Evolutionary conservation across 1,284 basidiomycete genomes (phyloP).

Genomic region (Vanrija humicola): DNA sequence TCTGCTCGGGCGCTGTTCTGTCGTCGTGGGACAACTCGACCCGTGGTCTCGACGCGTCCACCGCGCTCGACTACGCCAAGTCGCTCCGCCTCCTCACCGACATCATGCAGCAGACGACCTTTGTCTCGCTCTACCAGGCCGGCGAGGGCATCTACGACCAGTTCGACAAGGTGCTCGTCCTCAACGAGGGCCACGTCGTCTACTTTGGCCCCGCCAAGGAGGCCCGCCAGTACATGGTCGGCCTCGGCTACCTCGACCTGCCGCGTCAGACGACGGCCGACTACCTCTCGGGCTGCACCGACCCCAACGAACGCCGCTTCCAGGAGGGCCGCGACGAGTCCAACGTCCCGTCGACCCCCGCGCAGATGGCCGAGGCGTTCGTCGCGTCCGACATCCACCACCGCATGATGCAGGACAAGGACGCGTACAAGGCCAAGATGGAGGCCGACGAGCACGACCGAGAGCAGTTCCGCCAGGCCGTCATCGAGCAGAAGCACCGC

Average conservation of each 20-base stretch:
- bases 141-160: constrained; percentile 62
- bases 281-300: constrained; percentile 67
- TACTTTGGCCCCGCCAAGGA: constrained; percentile 56
- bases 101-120: constrained; percentile 51
- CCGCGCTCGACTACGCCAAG: constrained; percentile 59
- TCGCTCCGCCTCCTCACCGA: constrained; percentile 57
- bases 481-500: constrained; percentile 70
- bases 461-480: constrained; percentile 70
- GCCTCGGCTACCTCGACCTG: constrained; percentile 52
- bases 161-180: constrained; percentile 66
- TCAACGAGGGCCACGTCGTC: constrained; percentile 54
- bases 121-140: constrained; percentile 57
- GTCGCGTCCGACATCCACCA: constrained; percentile 55
- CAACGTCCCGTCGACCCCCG: constrained; percentile 69
- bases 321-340: constrained; percentile 61
- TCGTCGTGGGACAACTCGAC: constrained; percentile 55
- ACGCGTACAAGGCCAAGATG: constrained; percentile 64
- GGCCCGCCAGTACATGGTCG: constrained; percentile 54
- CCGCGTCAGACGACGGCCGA: constrained; percentile 58
- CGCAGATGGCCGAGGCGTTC: constrained; percentile 68
- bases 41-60: constrained; percentile 55
- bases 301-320: constrained; percentile 80
- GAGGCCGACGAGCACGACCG: constrained; percentile 61
- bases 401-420: constrained; percentile 55
- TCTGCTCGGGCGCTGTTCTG: constrained; percentile 50